Base-by-base conservation (phyloP, 2,329 filamentous ascomycete species). In the Cordyceps militaris region DNA sequence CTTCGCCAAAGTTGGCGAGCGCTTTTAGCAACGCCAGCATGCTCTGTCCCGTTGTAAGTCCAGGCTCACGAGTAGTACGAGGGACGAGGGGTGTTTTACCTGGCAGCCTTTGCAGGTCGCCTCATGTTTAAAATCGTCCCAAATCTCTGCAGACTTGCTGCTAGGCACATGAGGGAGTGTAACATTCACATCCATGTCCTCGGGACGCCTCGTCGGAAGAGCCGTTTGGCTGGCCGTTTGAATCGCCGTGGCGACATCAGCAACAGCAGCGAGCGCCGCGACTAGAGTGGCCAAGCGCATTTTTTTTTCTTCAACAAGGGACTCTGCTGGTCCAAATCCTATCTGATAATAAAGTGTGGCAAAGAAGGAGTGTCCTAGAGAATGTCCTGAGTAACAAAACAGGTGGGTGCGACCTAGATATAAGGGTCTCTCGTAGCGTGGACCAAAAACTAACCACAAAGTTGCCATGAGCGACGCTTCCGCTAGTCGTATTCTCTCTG, bases 1-100 rank as follows among this genome's bases (percentile, higher is more conserved):
- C 59, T 38, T 80, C 74, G 3, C 78, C 76, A 3, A 77, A 61
- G 21, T 63, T 63, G 9, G 77, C 73, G 24, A 78, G 63, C 2
- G 71, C 70, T 61, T 80, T 77, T 23, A 80, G 71, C 8, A 73
- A 63, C 19, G 68, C 63, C 7, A 67, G 24, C 32, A 66, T 59
- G n/a, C 47, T 57, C 63, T 67, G n/a, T 23, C 9, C 6, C 16
- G 14, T 24, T 32, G 50, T 53, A 21, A 53, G 26, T 24, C 4
- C 24, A 32, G 2, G 21, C 6, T 6, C 13, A 7, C 19, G 19
- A 1, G 24, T 21, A 10, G 5, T 9, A 40, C n/a, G n/a, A n/a
- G n/a, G 8, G 32, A 30, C 11, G 46, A 34, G 42, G 14, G 24
- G 14, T 19, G 8, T 48, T 59, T 46, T 40, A 69, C 67, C 62